Conservation (phyloP, 441 rosid genomes). For the Gossypium schwendimanii region DNA sequence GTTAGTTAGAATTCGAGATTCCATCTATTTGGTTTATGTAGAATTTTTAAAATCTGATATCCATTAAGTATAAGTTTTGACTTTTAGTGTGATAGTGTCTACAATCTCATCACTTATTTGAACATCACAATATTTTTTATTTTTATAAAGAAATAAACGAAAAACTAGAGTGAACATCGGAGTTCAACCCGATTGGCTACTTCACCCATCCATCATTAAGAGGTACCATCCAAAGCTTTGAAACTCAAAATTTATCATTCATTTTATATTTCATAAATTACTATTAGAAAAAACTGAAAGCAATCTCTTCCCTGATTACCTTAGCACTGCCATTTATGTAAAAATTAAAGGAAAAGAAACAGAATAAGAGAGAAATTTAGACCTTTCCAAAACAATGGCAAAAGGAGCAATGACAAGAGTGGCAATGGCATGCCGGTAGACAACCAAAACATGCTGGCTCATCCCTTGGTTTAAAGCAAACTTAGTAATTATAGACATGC, state of each 20-base stretch:
- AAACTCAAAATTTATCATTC: background rate
- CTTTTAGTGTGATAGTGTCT: too few species aligned
- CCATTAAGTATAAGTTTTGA: too few species aligned
- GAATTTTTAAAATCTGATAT: background rate
- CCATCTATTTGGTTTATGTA: background rate
- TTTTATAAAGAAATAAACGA: too few species aligned
- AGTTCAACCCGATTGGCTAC: too few species aligned
- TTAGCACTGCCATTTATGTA: background rate
- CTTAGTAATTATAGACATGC: slow-evolving; percentile 41
- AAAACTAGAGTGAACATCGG: too few species aligned
- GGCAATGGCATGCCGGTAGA: slow-evolving; percentile 50
- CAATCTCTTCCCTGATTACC: background rate
- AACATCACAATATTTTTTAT: too few species aligned
- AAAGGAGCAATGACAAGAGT: slow-evolving; percentile 48
- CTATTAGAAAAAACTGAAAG: too few species aligned
- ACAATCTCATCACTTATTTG: too few species aligned
- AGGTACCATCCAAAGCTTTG: background rate
- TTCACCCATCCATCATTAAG: background rate
- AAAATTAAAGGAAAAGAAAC: background rate
- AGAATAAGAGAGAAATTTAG: background rate
- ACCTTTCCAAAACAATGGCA: slow-evolving; percentile 22
- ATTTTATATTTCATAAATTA: background rate
- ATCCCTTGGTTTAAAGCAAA: slow-evolving; percentile 48
- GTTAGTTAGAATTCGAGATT: background rate
- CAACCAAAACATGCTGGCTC: slow-evolving; percentile 48